Conservation (phyloP, 495 filamentous ascomycete genomes). For the Massariosphaeria phaeospora region DNA sequence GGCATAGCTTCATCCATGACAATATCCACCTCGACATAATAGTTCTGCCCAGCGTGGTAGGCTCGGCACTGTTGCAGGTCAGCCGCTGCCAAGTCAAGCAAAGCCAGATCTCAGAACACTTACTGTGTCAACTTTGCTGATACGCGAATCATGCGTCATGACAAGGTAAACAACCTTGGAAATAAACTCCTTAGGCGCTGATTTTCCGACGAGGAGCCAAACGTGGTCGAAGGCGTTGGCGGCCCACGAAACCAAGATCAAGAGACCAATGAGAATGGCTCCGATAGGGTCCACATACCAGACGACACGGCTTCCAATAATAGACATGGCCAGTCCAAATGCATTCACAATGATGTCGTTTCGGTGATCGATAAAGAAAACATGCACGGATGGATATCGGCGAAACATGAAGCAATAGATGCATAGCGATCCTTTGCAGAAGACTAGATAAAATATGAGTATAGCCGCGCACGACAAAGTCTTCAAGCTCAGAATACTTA, state of each 20-base stretch:
- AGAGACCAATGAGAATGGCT: conserved; percentile 50
- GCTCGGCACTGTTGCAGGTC: conserved; percentile 39
- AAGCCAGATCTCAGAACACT: conserved; percentile 13
- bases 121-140: conserved; percentile 52
- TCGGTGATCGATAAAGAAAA: conserved; percentile 54
- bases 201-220: conserved; percentile 53
- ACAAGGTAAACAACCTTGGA: conserved; percentile 55
- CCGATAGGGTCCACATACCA: conserved; percentile 56
- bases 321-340: conserved; percentile 53
- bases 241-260: conserved; percentile 54
- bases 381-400: conserved; percentile 50
- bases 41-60: conserved; percentile 53
- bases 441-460: conserved; percentile 39
- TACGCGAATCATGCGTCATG: conserved; percentile 50
- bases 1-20: conserved; percentile 51
- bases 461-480: not conserved
- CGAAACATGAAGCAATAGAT: conserved; percentile 50
- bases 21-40: conserved; percentile 56
- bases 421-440: conserved; percentile 45
- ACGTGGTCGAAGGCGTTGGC: conserved; percentile 54
- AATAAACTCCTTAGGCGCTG: conserved; percentile 50
- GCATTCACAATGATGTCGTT: conserved; percentile 54
- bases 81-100: not conserved
- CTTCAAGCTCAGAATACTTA: conserved; percentile 24
- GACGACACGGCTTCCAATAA: conserved; percentile 49